These are phyloP conservation scores for Vicia villosa DNA, from an alignment of 306 rosid species.

Conservation along the genomic window DNA sequence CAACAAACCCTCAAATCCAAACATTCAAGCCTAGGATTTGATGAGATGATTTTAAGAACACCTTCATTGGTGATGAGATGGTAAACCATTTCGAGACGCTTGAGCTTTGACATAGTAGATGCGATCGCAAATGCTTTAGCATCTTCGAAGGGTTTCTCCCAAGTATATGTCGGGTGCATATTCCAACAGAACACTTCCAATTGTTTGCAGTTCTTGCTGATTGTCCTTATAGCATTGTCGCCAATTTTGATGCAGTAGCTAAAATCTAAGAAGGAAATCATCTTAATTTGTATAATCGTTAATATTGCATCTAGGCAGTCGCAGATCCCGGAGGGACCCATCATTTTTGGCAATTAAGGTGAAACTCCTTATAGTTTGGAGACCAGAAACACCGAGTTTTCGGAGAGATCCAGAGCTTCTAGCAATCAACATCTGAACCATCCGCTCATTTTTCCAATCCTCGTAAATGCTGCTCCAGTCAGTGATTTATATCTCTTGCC, in stretches of 20 bases:
- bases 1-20: slow-evolving; percentile 92
- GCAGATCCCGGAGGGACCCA: slow-evolving; percentile 67
- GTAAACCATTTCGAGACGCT: slow-evolving; percentile 85
- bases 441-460: slow-evolving; percentile 57
- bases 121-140: slow-evolving; percentile 85
- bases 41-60: slow-evolving; percentile 58
- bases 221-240: slow-evolving; percentile 58
- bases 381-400: slow-evolving; percentile 72
- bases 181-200: slow-evolving; percentile 74
- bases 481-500: slow-evolving; percentile 89
- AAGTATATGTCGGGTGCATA: slow-evolving; percentile 81
- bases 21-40: slow-evolving; percentile 64
- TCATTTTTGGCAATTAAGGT: slow-evolving; percentile 81
- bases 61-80: slow-evolving; percentile 64
- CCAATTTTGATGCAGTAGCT: slow-evolving; percentile 76
- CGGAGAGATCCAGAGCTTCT: slow-evolving; percentile 81
- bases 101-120: slow-evolving; percentile 85
- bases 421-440: slow-evolving; percentile 68
- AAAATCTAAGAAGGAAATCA: slow-evolving; percentile 77
- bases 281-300: slow-evolving; percentile 57
- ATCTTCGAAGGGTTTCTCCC: slow-evolving; percentile 62
- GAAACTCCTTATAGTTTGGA: slow-evolving; percentile 57
- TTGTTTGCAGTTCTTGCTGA: slow-evolving; percentile 81
- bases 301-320: slow-evolving; percentile 71
- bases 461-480: slow-evolving; percentile 70